A percentile compares a stretch with the other conserved stretches of the same genome.
Conservation (phyloP, 306 rosid genomes). For the Potentilla sterilis region DNA sequence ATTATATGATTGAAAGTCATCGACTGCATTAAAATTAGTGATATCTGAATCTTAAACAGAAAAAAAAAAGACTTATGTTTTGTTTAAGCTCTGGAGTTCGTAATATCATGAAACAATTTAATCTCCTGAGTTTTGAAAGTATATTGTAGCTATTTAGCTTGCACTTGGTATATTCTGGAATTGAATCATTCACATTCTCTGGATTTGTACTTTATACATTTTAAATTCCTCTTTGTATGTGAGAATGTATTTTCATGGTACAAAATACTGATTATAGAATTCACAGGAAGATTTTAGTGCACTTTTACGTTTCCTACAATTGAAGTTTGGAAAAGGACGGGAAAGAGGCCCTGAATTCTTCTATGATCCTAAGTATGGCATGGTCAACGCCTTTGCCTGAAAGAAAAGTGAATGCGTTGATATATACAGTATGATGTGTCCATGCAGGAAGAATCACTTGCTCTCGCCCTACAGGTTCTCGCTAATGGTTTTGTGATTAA, state of each 20-base stretch:
- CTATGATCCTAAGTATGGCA: constrained; percentile 97
- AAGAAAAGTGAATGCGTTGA: constrained; percentile 96
- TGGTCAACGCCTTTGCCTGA: constrained; percentile 93
- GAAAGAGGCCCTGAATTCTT: constrained; percentile 91
- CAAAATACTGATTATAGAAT: constrained; percentile 16
- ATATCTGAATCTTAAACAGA: background rate
- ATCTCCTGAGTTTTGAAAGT: background rate
- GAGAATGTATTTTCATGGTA: background rate
- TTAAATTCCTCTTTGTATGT: background rate
- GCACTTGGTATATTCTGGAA: background rate
- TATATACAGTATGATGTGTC: constrained; percentile 96
- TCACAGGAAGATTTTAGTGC: constrained; percentile 87
- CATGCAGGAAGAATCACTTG: constrained; percentile 99
- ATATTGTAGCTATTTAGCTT: background rate
- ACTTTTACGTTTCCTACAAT: constrained; percentile 84
- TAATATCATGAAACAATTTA: background rate
- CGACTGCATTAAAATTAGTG: background rate
- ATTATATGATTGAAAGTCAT: background rate
- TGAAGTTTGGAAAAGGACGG: constrained; percentile 92
- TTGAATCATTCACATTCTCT: background rate
- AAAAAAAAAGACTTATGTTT: background rate
- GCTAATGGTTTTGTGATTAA: constrained; percentile 24
- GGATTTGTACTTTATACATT: background rate
- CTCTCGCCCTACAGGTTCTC: constrained; percentile 90
- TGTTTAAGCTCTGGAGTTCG: background rate